phyloP scores from a whole-genome alignment of 805 yeast genomes.

The Yarrowia hollandica region DNA sequence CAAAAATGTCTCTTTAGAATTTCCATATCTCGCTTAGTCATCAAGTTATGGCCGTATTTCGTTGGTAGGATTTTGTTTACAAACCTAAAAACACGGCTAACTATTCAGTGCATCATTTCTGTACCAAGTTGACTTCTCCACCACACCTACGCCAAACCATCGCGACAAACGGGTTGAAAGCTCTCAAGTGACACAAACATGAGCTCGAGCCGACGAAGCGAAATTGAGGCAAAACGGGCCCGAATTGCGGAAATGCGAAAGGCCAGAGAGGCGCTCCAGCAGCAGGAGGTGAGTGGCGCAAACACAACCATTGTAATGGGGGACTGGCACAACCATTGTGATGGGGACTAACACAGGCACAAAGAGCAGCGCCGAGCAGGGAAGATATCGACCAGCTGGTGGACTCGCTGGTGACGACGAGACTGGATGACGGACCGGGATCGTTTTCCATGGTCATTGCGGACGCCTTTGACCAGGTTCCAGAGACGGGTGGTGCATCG shows the following conservation, averaged over 20 bases:
- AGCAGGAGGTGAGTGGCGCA: slow-evolving; percentile 1
- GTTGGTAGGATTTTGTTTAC: no score
- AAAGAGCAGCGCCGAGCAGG: background rate
- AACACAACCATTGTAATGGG: background rate
- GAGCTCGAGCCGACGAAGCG: slow-evolving; percentile 42
- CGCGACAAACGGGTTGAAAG: no score
- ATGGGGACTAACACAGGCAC: slow-evolving; percentile 12
- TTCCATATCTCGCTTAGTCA: no score
- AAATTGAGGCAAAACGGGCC: slow-evolving; percentile 55
- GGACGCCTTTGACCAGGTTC: slow-evolving; percentile 15
- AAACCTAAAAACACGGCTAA: no score
- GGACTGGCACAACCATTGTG: background rate
- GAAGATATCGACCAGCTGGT: slow-evolving; percentile 38
- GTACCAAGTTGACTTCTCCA: no score
- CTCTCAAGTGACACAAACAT: no score
- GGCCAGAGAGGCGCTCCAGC: slow-evolving; percentile 43
- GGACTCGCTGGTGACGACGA: slow-evolving; percentile 32
- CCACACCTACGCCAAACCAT: no score
- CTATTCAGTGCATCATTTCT: no score
- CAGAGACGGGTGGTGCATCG: background rate
- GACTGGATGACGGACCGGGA: slow-evolving; percentile 3
- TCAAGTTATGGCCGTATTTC: no score
- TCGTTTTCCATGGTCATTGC: slow-evolving; percentile 7
- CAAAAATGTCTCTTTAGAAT: no score
- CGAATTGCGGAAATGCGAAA: slow-evolving; percentile 54